Evolutionary conservation across 2,329 filamentous ascomycete genomes (phyloP), one percentile per base, ranked within the genome.

Genomic region (Niveomyces coronatus): DNA sequence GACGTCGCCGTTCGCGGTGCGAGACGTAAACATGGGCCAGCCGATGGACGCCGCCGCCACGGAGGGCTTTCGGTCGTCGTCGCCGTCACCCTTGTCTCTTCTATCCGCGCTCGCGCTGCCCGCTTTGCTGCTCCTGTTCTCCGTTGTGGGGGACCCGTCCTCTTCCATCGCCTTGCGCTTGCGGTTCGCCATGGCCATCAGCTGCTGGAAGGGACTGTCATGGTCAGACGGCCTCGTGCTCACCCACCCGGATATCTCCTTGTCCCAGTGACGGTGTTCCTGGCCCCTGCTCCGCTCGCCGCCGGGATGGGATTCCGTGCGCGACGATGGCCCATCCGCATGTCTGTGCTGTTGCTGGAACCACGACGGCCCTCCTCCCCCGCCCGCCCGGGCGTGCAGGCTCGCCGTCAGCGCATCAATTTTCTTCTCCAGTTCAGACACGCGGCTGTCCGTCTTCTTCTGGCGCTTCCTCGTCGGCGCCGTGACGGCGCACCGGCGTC

Each of bases 401-500:
- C 78, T 86, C 6, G 85, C 84, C 7, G 85, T 94, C 54, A 94
- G 57, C 8, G 82, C 84, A 64, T 94, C 86, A 46, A 94, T 89
- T 65, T 93, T 93, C 67, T 82, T 86, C 66, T 94, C 87, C 36
- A 95, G 68, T 64, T 94, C 87, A 8, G 86, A 82, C 10, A 95
- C 87, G 36, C 86, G 73, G 47, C 78, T 89, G 56, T 94, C 88
- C 38, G 85, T 87, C 68, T 94, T 94, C 67, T 89, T 94, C 64
- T 89, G 85, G 31, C 87, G 71, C 62, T 93, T 94, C 28, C 85
- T 58, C 20, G 68, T 75, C 11, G 73, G 85, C 45, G 78, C 75
- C 1, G 85, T 93, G 44, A 88, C 79, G 28, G 88, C 64, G 54
- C 87, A 94, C 45, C 69, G 68, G 26, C 86, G 69, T n/a, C 78